Conservation (phyloP, 2,329 filamentous ascomycete genomes). For the Zalaria obscura region DNA sequence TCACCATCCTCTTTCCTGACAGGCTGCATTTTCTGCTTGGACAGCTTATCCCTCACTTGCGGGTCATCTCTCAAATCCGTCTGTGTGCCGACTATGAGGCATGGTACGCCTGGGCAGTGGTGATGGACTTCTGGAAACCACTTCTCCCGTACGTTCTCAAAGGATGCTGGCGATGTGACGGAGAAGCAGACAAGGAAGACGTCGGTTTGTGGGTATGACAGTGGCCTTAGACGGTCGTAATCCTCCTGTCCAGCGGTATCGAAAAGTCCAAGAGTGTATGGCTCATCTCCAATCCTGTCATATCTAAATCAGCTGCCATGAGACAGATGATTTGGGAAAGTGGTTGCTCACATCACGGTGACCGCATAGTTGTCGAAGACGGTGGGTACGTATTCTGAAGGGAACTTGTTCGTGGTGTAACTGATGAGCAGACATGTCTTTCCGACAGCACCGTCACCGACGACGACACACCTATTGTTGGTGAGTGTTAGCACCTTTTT, state of each 20-base stretch:
- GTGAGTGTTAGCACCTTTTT: too few species aligned
- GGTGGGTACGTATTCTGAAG: slow-evolving; percentile 97
- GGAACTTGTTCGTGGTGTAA: slow-evolving; percentile 99
- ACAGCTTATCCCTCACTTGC: slow-evolving; percentile 76
- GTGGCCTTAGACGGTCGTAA: slow-evolving; percentile 85
- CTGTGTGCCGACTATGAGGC: slow-evolving; percentile 94
- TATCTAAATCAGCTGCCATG: not conserved
- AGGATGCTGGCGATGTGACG: slow-evolving; percentile 92
- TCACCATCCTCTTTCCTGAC: slow-evolving; percentile 89
- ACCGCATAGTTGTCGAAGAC: slow-evolving; percentile 99
- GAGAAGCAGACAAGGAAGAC: slow-evolving; percentile 98
- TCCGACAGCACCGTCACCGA: slow-evolving; percentile 97
- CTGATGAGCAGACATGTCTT: slow-evolving; percentile 98
- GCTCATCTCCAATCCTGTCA: slow-evolving; percentile 91
- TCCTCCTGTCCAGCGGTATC: slow-evolving; percentile 98
- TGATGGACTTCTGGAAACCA: slow-evolving; percentile 99
- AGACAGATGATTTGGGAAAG: too few species aligned
- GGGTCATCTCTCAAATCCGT: slow-evolving; percentile 85
- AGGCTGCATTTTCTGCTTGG: slow-evolving; percentile 91
- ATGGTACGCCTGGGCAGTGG: slow-evolving; percentile 94
- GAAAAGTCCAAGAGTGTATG: slow-evolving; percentile 93
- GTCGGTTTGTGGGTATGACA: slow-evolving; percentile 96
- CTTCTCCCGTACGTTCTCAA: slow-evolving; percentile 98
- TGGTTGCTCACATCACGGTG: slow-evolving; percentile 80
- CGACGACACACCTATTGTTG: slow-evolving; percentile 73